Conservation (phyloP, 2,329 filamentous ascomycete genomes). For the Aspergillus proliferans region DNA sequence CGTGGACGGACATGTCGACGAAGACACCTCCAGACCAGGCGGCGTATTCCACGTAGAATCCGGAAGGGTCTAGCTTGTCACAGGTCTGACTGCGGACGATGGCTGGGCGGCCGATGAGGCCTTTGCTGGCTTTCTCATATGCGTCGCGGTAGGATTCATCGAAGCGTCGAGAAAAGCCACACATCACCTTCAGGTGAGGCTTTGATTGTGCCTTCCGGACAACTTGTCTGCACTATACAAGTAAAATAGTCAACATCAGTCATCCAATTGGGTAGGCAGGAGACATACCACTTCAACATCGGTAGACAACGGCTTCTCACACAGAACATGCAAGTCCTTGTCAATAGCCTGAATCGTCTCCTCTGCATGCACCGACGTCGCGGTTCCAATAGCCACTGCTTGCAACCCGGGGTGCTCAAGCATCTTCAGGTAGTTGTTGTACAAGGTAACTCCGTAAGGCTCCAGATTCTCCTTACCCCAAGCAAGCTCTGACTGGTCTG, state of each 20-base stretch:
- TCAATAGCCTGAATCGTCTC: constrained; percentile 52
- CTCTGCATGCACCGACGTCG: constrained; percentile 50
- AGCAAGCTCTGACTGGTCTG: constrained; percentile 36
- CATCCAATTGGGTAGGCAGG: neutral
- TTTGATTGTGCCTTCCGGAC: constrained; percentile 49
- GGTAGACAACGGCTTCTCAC: constrained; percentile 49
- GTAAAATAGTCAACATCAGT: neutral
- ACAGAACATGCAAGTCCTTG: constrained; percentile 48
- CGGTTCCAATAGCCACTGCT: constrained; percentile 49
- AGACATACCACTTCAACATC: constrained; percentile 49
- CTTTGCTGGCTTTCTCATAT: constrained; percentile 45
- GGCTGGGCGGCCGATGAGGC: constrained; percentile 54
- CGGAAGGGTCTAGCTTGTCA: constrained; percentile 57
- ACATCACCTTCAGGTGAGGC: constrained; percentile 59
- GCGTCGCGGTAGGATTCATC: constrained; percentile 60
- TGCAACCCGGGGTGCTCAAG: constrained; percentile 46
- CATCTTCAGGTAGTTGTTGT: constrained; percentile 49
- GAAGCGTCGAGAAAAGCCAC: constrained; percentile 61
- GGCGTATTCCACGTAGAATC: constrained; percentile 62
- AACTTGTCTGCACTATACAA: constrained; percentile 50
- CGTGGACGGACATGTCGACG: constrained; percentile 63
- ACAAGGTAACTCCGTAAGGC: constrained; percentile 45
- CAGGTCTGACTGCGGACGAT: constrained; percentile 60
- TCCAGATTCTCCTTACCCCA: constrained; percentile 47
- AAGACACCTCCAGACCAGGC: constrained; percentile 61